Base-by-base conservation (phyloP, 2,329 filamentous ascomycete genomes). In the Fusarium sacchari region DNA sequence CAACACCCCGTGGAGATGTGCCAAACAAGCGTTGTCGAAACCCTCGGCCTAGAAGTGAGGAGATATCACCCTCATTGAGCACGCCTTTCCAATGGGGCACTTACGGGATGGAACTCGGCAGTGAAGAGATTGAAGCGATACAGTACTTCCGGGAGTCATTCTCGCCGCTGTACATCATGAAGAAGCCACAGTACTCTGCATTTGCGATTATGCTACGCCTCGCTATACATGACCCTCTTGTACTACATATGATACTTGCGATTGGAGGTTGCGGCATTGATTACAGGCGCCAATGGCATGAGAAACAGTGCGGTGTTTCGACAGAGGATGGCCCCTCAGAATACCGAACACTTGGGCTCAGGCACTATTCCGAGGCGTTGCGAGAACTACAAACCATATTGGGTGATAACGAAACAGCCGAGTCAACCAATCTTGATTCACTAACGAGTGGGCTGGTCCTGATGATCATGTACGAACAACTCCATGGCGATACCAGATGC, bases 1-100 rank as follows among this genome's bases (percentile, higher is more conserved):
- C 39, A 1, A 36, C 3, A 0, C 7, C 9, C 18, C n/a, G n/a
- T 7, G 6, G 0, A 20, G 17, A 24, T 14, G 22, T 5, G 20
- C 12, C 12, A 15, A 3, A 36, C 7, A 8, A 26, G 13, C 22
- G 6, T 22, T 37, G 7, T 15, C 30, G 30, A 2, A 17, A 2
- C 5, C 24, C 14, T 39, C 50, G 50, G 30, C 3, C 50, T 37
- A 5, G 2, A 28, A 26, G 13, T n/a, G 18, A 34, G 14, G 37
- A 7, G 9, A n/a, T 53, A 39, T 11, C 13, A 2, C 14, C 13
- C 9, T 46, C 30, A 0, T 36, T 46, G 40, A 46, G 30, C 9
- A 34, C 18, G 4, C 18, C 39, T 5, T 36, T 43, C 3, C 10
- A 18, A 28, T 55, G 50, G 50, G 50, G 50, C 15, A 28, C 36